Evolutionary conservation across 257 asterid genomes (phyloP).

Genomic region (Lavandula angustifolia): DNA sequence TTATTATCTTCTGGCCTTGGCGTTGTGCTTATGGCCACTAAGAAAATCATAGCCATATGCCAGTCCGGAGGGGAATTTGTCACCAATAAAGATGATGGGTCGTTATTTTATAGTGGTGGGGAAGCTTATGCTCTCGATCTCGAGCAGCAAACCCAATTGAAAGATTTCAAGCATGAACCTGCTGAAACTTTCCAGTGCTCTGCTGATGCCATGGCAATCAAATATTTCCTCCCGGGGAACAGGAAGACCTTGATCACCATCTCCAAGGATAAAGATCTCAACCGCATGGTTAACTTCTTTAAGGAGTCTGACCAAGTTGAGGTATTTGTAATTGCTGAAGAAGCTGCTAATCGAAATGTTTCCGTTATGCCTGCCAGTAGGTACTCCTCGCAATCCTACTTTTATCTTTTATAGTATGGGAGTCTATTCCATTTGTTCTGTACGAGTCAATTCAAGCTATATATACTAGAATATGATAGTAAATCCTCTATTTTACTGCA

Average conservation of each 20-base stretch:
- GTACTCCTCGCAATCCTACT: conserved; percentile 42
- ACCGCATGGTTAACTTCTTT: conserved; percentile 91
- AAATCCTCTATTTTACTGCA: background rate
- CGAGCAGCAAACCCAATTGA: conserved; percentile 65
- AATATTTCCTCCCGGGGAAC: conserved; percentile 93
- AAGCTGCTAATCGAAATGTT: conserved; percentile 57
- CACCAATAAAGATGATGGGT: conserved; percentile 71
- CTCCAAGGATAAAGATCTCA: conserved; percentile 91
- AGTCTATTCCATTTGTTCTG: background rate
- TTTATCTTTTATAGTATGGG: conserved; percentile 3
- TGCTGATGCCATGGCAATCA: conserved; percentile 59
- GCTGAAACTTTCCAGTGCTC: conserved; percentile 75
- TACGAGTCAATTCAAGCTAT: background rate
- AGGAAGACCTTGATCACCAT: conserved; percentile 85
- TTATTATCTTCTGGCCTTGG: conserved; percentile 29
- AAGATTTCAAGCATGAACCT: conserved; percentile 84
- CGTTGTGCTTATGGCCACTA: conserved; percentile 61
- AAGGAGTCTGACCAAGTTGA: conserved; percentile 93
- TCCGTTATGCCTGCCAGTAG: conserved; percentile 80
- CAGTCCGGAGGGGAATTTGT: conserved; percentile 93
- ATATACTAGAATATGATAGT: background rate
- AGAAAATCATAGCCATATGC: conserved; percentile 87
- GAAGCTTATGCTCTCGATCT: conserved; percentile 93
- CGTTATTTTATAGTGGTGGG: conserved; percentile 76
- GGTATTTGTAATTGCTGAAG: conserved; percentile 73